These are phyloP conservation scores for Penicillium mononematosum DNA, from an alignment of 495 filamentous ascomycete species.

Conservation along the genomic window DNA sequence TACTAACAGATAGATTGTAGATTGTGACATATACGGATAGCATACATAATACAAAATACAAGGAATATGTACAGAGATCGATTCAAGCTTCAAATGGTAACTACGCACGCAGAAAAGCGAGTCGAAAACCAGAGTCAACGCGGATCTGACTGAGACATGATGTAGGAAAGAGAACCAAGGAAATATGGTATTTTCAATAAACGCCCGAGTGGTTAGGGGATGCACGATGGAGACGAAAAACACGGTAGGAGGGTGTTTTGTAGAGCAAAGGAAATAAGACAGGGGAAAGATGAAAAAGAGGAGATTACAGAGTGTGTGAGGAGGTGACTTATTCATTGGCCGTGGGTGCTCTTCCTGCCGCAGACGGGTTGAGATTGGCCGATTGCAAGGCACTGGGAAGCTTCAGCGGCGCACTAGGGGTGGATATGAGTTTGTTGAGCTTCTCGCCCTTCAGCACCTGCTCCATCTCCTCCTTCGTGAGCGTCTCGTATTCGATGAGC, in stretches of 20 bases:
- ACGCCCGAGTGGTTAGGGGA: conserved; percentile 33
- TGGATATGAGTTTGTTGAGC: conserved; percentile 56
- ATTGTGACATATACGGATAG: background rate
- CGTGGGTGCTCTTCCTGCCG: conserved; percentile 22
- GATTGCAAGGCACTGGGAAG: conserved; percentile 49
- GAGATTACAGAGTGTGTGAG: conserved; percentile 8
- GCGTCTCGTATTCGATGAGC: conserved; percentile 88
- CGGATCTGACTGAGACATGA: conserved; percentile 9
- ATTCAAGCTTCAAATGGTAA: conserved; percentile 4
- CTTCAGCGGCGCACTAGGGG: conserved; percentile 51
- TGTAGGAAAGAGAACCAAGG: conserved; percentile 11
- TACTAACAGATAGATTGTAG: background rate
- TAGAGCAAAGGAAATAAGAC: background rate
- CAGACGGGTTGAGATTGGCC: conserved; percentile 27
- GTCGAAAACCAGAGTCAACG: background rate
- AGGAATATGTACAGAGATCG: conserved; percentile 7
- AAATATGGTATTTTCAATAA: conserved; percentile 32
- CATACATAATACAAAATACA: conserved; percentile 5
- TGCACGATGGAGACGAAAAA: conserved; percentile 23
- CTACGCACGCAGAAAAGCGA: conserved; percentile 2
- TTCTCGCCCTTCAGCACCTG: conserved; percentile 84
- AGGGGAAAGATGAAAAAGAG: conserved; percentile 8
- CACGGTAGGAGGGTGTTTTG: conserved; percentile 6
- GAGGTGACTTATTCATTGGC: conserved; percentile 25
- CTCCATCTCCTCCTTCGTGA: conserved; percentile 83